These are phyloP conservation scores for Pleomassaria siparia DNA, from an alignment of 2,329 filamentous ascomycete genomes.

Conservation along the genomic window DNA sequence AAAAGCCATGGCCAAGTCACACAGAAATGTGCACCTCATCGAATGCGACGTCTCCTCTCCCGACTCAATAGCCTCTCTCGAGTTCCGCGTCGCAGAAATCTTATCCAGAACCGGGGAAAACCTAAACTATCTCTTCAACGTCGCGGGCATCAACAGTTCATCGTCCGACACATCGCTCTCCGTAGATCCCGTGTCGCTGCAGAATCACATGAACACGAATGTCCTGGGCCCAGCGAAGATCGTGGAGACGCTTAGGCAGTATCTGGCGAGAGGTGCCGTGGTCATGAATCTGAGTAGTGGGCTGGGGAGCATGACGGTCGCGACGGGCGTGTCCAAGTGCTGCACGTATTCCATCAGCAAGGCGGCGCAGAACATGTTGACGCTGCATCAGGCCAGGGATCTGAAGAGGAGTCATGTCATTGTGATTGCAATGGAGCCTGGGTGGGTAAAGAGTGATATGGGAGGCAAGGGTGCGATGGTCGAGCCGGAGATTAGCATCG, in stretches of 20 bases:
- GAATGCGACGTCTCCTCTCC: constrained; percentile 42
- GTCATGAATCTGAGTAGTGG: constrained; percentile 42
- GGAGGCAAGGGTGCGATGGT: constrained; percentile 46
- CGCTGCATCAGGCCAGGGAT: constrained; percentile 45
- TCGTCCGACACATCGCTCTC: constrained; percentile 42
- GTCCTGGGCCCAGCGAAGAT: constrained; percentile 52
- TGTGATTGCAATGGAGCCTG: constrained; percentile 48
- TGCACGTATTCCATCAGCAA: constrained; percentile 48
- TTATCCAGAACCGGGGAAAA: constrained; percentile 37
- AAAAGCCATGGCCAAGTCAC: constrained; percentile 21
- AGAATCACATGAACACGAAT: constrained; percentile 49
- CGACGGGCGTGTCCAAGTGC: constrained; percentile 35
- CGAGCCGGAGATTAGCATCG: constrained; percentile 41
- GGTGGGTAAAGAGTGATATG: constrained; percentile 50
- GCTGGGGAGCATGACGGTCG: constrained; percentile 34
- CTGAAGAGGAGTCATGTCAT: constrained; percentile 38
- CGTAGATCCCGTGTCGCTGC: constrained; percentile 41
- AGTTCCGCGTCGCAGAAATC: constrained; percentile 37
- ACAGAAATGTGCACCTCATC: constrained; percentile 42
- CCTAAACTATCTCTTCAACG: constrained; percentile 47
- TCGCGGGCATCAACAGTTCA: constrained; percentile 46
- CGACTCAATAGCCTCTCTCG: constrained; percentile 37
- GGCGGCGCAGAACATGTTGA: constrained; percentile 49
- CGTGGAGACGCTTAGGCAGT: constrained; percentile 41
- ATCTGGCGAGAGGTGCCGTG: constrained; percentile 32